A percentile compares a stretch with the other conserved stretches of the same genome.
Evolutionary conservation across 805 yeast genomes (phyloP).

Genomic region (Lipomyces orientalis): DNA sequence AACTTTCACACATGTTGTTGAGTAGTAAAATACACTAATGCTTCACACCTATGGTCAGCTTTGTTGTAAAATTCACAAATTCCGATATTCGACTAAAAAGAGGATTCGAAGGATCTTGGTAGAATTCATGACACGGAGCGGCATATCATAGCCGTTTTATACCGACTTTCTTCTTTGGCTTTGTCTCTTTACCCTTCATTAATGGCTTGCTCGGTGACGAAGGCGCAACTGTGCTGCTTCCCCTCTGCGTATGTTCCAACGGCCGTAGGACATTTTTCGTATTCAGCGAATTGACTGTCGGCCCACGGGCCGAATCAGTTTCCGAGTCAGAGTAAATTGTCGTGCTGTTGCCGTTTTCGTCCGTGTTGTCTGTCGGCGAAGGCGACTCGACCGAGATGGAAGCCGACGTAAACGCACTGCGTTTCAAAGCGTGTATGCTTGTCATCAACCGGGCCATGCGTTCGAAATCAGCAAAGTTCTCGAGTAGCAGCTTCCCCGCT

Average conservation of each 20-base stretch:
- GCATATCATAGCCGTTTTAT: constrained; percentile 23
- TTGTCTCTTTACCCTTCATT: constrained; percentile 6
- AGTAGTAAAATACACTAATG: background rate
- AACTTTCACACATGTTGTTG: background rate
- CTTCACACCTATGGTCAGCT: background rate
- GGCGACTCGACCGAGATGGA: constrained; percentile 8
- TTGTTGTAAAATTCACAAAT: background rate
- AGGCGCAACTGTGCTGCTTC: constrained; percentile 9
- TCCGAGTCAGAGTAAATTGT: constrained; percentile 12
- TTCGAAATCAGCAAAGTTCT: constrained; percentile 41
- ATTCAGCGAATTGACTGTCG: background rate
- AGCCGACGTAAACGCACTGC: constrained; percentile 16
- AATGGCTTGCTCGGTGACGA: constrained; percentile 11
- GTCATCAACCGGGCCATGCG: constrained; percentile 43
- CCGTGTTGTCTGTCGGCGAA: background rate
- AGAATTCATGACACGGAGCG: background rate
- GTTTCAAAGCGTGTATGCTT: constrained; percentile 41
- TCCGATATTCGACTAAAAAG: background rate
- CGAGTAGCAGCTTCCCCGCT: constrained; percentile 44
- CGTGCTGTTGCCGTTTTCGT: constrained; percentile 5
- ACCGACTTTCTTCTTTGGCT: constrained; percentile 32
- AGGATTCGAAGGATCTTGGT: background rate
- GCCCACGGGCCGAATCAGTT: background rate
- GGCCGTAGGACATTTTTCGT: constrained; percentile 24
- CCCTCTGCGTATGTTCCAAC: constrained; percentile 30